These are phyloP conservation scores for Saccharomycopsis fodiens DNA, from an alignment of 805 yeast species.

Conservation along the genomic window DNA sequence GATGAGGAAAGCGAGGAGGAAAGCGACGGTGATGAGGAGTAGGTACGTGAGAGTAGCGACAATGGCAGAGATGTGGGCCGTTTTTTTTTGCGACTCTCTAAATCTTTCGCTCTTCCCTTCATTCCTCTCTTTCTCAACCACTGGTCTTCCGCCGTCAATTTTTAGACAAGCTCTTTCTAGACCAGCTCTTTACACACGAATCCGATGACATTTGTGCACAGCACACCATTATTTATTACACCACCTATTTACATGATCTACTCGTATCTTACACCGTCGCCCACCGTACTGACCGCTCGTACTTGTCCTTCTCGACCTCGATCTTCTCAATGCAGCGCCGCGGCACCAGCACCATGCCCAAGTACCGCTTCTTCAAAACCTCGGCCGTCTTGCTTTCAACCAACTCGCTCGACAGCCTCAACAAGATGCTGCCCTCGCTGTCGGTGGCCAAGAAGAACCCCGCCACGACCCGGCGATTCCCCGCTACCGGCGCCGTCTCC, in stretches of 20 bases:
- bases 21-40: constrained; percentile 21
- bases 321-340: constrained; percentile 10
- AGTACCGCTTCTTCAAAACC: constrained; percentile 1
- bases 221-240: too few relatives aligned
- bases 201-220: too few relatives aligned
- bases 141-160: too few relatives aligned
- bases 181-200: too few relatives aligned
- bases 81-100: too few relatives aligned
- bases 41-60: constrained; percentile 20
- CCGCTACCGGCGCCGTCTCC: not conserved
- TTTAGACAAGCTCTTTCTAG: too few relatives aligned
- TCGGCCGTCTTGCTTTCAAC: not conserved
- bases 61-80: too few relatives aligned
- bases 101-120: not conserved
- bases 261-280: too few relatives aligned
- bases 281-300: constrained; percentile 3
- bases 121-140: not conserved
- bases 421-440: constrained; percentile 8
- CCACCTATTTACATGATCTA: not conserved
- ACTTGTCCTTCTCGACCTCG: constrained; percentile 13
- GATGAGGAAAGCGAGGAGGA: constrained; percentile 27
- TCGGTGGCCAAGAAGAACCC: constrained; percentile 15
- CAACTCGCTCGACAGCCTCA: constrained; percentile 4
- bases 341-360: constrained; percentile 18
- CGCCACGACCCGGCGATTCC: constrained; percentile 1